Conservation (phyloP, 2,329 filamentous ascomycete genomes). For the Penicillium sp. region DNA sequence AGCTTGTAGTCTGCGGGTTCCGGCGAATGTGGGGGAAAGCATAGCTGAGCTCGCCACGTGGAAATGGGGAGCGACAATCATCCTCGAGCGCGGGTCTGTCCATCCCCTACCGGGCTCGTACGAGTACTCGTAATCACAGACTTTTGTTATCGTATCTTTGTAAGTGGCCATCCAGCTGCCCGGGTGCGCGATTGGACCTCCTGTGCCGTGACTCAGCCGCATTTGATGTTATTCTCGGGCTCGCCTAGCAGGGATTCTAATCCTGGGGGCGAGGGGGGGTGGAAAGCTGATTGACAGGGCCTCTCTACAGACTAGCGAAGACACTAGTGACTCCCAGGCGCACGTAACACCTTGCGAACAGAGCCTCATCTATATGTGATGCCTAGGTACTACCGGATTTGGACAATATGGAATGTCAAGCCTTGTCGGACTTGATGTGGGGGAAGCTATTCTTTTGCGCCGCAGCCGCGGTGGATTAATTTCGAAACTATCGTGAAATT, state of each 20-base stretch:
- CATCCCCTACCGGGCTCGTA: not conserved
- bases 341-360: conserved; percentile 8
- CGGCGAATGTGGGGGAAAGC: conserved; percentile 4
- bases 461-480: not conserved
- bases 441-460: not conserved
- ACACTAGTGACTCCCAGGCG: conserved; percentile 5
- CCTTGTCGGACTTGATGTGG: not conserved
- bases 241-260: not conserved
- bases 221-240: not conserved
- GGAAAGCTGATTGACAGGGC: not conserved
- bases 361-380: conserved; percentile 4
- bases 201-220: not conserved
- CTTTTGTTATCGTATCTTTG: not conserved
- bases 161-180: not conserved
- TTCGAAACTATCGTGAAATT: not conserved
- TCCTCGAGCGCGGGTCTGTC: not conserved
- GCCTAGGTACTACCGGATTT: not conserved
- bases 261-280: not conserved
- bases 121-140: not conserved
- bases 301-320: conserved; percentile 2
- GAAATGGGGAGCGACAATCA: not conserved
- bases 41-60: conserved; percentile 9
- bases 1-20: not conserved
- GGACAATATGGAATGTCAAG: not conserved
- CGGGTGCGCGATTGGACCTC: not conserved